These are phyloP conservation scores for Aspergillus bertholletiae DNA, from an alignment of 495 filamentous ascomycete species.

Conservation along the genomic window DNA sequence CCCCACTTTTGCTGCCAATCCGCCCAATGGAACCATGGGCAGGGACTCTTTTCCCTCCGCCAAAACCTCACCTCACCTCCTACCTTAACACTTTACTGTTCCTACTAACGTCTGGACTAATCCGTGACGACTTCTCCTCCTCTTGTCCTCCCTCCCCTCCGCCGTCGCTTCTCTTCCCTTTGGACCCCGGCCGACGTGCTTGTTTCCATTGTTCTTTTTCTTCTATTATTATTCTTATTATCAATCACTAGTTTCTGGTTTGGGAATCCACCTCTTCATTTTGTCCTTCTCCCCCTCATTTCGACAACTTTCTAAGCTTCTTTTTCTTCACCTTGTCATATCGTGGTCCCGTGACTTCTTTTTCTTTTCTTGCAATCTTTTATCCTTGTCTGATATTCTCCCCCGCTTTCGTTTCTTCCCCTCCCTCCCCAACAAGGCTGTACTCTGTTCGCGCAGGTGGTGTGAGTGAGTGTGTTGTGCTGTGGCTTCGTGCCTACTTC, in stretches of 20 bases:
- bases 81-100: neutral
- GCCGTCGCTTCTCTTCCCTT: neutral
- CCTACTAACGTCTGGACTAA: neutral
- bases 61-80: constrained; percentile 1
- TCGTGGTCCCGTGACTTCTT: constrained; percentile 9
- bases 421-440: constrained; percentile 5
- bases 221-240: neutral
- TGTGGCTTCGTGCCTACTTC: constrained; percentile 29
- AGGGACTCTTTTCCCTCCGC: neutral
- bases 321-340: constrained; percentile 9
- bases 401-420: constrained; percentile 7
- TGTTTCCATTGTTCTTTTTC: neutral
- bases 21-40: constrained; percentile 4
- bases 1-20: neutral
- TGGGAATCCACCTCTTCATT: neutral
- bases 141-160: neutral
- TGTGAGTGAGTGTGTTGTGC: constrained; percentile 23
- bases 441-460: constrained; percentile 34
- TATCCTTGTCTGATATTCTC: constrained; percentile 1
- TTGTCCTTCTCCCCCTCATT: constrained; percentile 1
- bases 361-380: constrained; percentile 7
- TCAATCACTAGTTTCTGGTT: neutral
- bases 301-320: constrained; percentile 1
- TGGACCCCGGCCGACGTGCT: neutral
- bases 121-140: neutral